Conservation (phyloP, 2,329 filamentous ascomycete species). For the Cyphellophora attinorum region DNA sequence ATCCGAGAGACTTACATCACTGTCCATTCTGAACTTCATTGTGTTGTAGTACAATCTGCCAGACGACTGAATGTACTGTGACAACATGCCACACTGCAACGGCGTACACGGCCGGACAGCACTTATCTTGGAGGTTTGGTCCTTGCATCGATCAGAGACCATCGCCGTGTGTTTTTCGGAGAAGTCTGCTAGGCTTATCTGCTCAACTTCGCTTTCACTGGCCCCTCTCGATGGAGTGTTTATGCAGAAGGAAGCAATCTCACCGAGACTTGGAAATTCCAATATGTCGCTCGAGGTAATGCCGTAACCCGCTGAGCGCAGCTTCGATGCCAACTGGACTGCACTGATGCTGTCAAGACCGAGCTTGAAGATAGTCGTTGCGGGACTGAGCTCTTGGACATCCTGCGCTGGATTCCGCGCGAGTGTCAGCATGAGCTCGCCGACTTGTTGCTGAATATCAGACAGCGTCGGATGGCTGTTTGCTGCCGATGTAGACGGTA, state of each 20-base stretch:
- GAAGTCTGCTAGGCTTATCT: constrained; percentile 37
- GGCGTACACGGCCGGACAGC: constrained; percentile 67
- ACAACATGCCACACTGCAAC: constrained; percentile 70
- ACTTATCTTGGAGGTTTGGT: constrained; percentile 35
- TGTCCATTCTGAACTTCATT: constrained; percentile 44
- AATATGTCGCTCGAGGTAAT: constrained; percentile 67
- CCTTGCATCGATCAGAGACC: constrained; percentile 22
- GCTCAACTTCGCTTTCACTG: constrained; percentile 4
- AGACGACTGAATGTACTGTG: constrained; percentile 58
- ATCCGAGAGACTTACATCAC: constrained; percentile 25
- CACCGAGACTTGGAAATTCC: constrained; percentile 32
- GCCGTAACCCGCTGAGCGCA: constrained; percentile 50
- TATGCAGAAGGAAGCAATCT: constrained; percentile 13
- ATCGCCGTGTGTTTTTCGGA: constrained; percentile 8
- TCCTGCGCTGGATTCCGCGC: background rate
- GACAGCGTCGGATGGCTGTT: background rate
- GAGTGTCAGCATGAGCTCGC: constrained; percentile 6
- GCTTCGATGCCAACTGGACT: constrained; percentile 59
- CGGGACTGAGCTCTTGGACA: constrained; percentile 4
- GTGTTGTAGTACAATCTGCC: constrained; percentile 70
- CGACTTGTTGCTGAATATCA: constrained; percentile 3
- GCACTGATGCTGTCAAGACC: constrained; percentile 88
- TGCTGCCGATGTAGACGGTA: background rate
- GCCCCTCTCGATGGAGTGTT: background rate
- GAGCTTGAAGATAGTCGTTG: constrained; percentile 72